A percentile compares a stretch with the other conserved stretches of the same genome.
phyloP scores from a whole-genome alignment of 331 rosid species.

The Malus hybrid region DNA sequence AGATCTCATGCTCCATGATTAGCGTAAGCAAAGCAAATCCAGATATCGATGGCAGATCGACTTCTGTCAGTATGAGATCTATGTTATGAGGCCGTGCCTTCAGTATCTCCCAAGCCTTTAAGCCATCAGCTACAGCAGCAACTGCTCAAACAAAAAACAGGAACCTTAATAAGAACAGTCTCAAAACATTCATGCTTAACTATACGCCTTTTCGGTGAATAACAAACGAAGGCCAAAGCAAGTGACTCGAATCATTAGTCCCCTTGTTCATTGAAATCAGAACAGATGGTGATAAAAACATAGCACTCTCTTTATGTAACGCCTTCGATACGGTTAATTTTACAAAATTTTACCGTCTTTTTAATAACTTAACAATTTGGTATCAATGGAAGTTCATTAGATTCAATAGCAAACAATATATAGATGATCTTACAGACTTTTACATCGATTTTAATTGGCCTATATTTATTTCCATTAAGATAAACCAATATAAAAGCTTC shows the following conservation, averaged over 20 bases:
- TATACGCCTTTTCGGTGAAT: background rate
- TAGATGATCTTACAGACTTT: background rate
- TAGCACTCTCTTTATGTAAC: background rate
- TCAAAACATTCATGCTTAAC: background rate
- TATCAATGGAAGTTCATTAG: background rate
- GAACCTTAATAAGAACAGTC: conserved; percentile 5
- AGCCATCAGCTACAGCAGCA: conserved; percentile 88
- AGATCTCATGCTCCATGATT: conserved; percentile 77
- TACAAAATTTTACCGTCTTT: background rate
- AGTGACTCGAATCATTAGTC: background rate
- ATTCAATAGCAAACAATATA: background rate
- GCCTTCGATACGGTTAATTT: background rate
- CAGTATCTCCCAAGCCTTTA: conserved; percentile 93
- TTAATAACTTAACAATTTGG: background rate
- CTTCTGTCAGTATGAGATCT: conserved; percentile 89
- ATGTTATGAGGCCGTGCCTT: conserved; percentile 56
- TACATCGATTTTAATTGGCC: background rate
- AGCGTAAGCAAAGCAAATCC: conserved; percentile 87
- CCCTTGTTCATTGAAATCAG: background rate
- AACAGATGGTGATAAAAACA: background rate
- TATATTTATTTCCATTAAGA: background rate
- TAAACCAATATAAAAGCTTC: background rate
- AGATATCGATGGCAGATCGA: conserved; percentile 86
- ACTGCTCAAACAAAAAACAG: conserved; percentile 48
- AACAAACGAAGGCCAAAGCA: background rate